Evolutionary conservation across 1,284 basidiomycete species (phyloP).

Genomic region (Stygiomarasmius scandens): DNA sequence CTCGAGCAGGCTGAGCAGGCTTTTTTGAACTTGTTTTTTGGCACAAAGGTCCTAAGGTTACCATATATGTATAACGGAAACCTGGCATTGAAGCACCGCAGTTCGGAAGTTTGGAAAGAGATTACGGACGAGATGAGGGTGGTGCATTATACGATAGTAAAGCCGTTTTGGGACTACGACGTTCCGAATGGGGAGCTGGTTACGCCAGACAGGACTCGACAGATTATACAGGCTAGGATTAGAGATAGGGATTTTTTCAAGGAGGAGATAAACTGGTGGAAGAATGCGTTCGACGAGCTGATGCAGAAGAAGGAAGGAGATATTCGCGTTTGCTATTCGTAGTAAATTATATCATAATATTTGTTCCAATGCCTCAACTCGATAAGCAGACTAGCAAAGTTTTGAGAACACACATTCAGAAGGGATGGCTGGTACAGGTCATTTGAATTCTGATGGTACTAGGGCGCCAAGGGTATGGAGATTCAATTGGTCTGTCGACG

Average conservation of each 20-base stretch:
- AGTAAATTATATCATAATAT: too few relatives aligned
- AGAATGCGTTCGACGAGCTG: neutral
- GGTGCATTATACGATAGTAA: neutral
- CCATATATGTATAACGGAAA: slow-evolving; percentile 51
- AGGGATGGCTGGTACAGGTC: too few relatives aligned
- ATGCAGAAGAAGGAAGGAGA: neutral
- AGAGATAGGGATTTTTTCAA: neutral
- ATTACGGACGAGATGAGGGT: neutral
- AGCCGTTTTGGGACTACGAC: neutral
- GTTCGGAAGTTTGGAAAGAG: slow-evolving; percentile 4
- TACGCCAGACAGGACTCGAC: neutral
- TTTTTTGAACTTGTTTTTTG: slow-evolving; percentile 48
- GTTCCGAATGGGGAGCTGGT: neutral
- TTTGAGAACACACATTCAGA: too few relatives aligned
- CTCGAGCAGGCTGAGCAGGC: slow-evolving; percentile 43
- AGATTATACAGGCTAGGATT: too few relatives aligned
- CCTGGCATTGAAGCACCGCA: slow-evolving; percentile 42
- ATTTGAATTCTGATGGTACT: too few relatives aligned
- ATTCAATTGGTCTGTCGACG: too few relatives aligned
- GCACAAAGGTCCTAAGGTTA: slow-evolving; percentile 36
- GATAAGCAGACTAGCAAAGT: too few relatives aligned
- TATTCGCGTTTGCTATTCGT: neutral
- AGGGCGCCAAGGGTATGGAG: too few relatives aligned
- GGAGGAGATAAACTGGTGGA: slow-evolving; percentile 1
- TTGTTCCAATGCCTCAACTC: too few relatives aligned